Evolutionary conservation across 805 yeast genomes (phyloP).

Genomic region (Tetrapisispora iriomotensis): DNA sequence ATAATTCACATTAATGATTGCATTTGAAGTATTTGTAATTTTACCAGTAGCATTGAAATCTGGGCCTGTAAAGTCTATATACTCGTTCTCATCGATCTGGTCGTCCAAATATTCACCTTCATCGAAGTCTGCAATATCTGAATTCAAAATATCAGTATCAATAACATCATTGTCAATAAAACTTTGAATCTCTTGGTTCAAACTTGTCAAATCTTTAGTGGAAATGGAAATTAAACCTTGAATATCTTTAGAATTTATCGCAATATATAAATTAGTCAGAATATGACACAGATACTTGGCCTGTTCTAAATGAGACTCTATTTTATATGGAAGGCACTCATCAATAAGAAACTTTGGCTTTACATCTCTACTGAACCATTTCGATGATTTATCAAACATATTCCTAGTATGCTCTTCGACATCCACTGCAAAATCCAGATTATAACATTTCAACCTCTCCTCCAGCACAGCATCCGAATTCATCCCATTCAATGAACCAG

Average conservation of each 20-base stretch:
- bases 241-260: constrained; percentile 61
- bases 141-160: constrained; percentile 33
- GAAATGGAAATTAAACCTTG: constrained; percentile 57
- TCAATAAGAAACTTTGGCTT: constrained; percentile 27
- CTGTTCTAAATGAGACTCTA: constrained; percentile 57
- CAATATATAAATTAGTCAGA: constrained; percentile 63
- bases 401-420: constrained; percentile 24
- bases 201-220: constrained; percentile 52
- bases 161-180: constrained; percentile 43
- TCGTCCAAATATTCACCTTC: constrained; percentile 32
- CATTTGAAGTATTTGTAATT: constrained; percentile 52
- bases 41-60: constrained; percentile 39
- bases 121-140: constrained; percentile 33
- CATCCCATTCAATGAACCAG: constrained; percentile 7
- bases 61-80: constrained; percentile 28
- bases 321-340: constrained; percentile 55
- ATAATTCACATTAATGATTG: constrained; percentile 58
- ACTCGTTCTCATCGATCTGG: constrained; percentile 18
- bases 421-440: constrained; percentile 42
- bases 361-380: constrained; percentile 30
- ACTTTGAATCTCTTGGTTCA: constrained; percentile 31
- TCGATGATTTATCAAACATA: constrained; percentile 27
- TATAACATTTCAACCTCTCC: constrained; percentile 32
- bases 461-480: constrained; percentile 17
- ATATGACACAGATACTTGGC: constrained; percentile 69